Base-by-base conservation (phyloP, 2,329 filamentous ascomycete species). In the Madurella fahalii region DNA sequence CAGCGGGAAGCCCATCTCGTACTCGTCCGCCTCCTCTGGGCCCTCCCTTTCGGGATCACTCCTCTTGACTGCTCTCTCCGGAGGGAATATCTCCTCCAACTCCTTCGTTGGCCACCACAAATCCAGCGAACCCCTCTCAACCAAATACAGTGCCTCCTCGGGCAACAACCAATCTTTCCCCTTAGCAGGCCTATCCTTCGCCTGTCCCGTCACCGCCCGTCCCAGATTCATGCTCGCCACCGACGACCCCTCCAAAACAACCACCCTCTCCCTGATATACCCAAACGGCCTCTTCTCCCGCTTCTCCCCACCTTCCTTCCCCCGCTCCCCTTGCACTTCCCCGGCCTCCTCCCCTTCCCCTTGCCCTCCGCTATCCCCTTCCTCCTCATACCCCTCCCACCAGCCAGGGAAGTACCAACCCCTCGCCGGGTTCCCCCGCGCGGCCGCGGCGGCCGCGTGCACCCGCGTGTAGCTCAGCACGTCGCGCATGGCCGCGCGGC, bases 81-180 rank as follows among this genome's bases (percentile, higher is more conserved):
- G 62, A 2, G 77, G 73, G 43, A 81, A 70, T 2, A 80, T 66
- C 37, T 79, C 76, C 41, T 74, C 75, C 11, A 85, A 70, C n/a
- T 72, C 66, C 53, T 71, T 70, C 43, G 74, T 71, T 2, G 90
- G 90, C 89, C 90, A 96, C 77, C 91, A 86, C 40, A 96, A 79
- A 69, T 97, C 90, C 64, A 97, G 65, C 45, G 83, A 91, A 0
- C 93, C 94, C 64, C 94, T 78, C 74, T 99, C 94, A 9, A 97
- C 77, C 59, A 96, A 71, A 65, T 91, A 96, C 50, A 99, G 77
- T 5, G 91, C 89, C 71, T 99, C 94, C 68, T 99, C 94, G 0
- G 93, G 93, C 40, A 96, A 70, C 48, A 99, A 68, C 92, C 92
- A 96, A 40, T 92, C 74, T 58, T 81, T 83, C 31, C 85, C 81